A percentile compares a stretch with the other conserved stretches of the same genome.
Evolutionary conservation across 2,329 filamentous ascomycete genomes (phyloP).

Genomic region (Hymenoscyphus albidus): DNA sequence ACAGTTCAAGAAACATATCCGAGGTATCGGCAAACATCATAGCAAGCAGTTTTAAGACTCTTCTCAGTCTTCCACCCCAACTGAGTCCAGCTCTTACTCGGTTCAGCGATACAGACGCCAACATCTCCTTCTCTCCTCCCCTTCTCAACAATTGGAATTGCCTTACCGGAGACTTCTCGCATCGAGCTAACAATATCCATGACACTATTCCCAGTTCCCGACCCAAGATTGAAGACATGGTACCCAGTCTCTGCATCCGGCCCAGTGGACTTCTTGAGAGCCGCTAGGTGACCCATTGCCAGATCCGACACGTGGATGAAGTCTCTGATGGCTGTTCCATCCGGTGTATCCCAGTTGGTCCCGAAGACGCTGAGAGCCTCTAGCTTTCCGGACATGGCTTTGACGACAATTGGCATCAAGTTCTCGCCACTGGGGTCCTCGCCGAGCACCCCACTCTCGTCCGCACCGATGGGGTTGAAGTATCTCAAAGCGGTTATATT

Average conservation of each 20-base stretch:
- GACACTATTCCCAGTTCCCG: constrained; percentile 42
- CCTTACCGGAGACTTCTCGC: constrained; percentile 35
- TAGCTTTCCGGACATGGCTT: constrained; percentile 53
- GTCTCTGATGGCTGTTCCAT: constrained; percentile 62
- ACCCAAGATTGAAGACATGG: constrained; percentile 43
- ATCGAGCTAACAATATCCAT: constrained; percentile 40
- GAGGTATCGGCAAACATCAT: constrained; percentile 17
- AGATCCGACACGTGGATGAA: constrained; percentile 65
- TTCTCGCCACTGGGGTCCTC: constrained; percentile 60
- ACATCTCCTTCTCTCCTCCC: constrained; percentile 41
- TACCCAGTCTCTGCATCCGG: constrained; percentile 37
- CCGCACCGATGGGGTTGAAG: constrained; percentile 64
- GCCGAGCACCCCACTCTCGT: constrained; percentile 57
- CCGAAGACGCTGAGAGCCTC: constrained; percentile 55
- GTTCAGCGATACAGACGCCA: constrained; percentile 40
- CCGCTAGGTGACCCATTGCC: constrained; percentile 58
- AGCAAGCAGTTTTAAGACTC: constrained; percentile 11
- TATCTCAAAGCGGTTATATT: constrained; percentile 59
- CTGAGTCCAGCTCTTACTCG: constrained; percentile 37
- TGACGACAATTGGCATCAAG: constrained; percentile 59
- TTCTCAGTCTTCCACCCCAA: constrained; percentile 39
- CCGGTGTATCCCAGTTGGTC: constrained; percentile 58
- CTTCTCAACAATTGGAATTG: constrained; percentile 36
- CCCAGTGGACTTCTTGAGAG: constrained; percentile 41
- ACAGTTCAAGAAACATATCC: constrained; percentile 2